Percentiles rank a stretch among this genome's conserved stretches.
phyloP scores from a whole-genome alignment of 495 filamentous ascomycete genomes.

The Alectoria sarmentosa region DNA sequence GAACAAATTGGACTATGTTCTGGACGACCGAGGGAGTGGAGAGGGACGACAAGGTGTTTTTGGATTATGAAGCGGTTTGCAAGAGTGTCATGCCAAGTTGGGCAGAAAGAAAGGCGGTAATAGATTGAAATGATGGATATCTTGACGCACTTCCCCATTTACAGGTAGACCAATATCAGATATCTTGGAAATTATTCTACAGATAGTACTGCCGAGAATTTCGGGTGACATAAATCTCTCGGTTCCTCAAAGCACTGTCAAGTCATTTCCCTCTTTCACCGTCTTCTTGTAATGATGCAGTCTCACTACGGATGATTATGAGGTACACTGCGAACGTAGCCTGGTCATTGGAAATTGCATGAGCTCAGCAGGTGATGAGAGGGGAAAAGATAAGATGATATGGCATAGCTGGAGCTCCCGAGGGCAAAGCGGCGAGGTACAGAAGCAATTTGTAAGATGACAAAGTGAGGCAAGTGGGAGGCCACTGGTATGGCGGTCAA shows the following conservation, averaged over 20 bases:
- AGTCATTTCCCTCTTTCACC: neutral
- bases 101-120: conserved; percentile 46
- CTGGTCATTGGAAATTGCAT: no score
- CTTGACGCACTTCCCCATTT: neutral
- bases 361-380: neutral
- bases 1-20: conserved; percentile 90
- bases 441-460: no score
- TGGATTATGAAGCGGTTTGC: conserved; percentile 81
- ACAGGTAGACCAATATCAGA: neutral
- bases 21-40: conserved; percentile 73
- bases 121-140: conserved; percentile 4
- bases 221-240: neutral
- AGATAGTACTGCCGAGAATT: neutral
- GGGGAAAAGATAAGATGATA: no score
- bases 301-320: no score
- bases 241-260: neutral
- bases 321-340: no score
- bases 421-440: no score
- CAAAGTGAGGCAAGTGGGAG: no score
- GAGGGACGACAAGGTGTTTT: conserved; percentile 48
- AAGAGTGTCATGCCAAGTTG: conserved; percentile 72
- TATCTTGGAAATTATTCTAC: neutral
- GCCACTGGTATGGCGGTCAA: no score
- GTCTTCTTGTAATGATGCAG: neutral
- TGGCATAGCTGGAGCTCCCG: no score